These are phyloP conservation scores for Hirsutella minnesotensis DNA, from an alignment of 2,329 filamentous ascomycete species.

Conservation along the genomic window DNA sequence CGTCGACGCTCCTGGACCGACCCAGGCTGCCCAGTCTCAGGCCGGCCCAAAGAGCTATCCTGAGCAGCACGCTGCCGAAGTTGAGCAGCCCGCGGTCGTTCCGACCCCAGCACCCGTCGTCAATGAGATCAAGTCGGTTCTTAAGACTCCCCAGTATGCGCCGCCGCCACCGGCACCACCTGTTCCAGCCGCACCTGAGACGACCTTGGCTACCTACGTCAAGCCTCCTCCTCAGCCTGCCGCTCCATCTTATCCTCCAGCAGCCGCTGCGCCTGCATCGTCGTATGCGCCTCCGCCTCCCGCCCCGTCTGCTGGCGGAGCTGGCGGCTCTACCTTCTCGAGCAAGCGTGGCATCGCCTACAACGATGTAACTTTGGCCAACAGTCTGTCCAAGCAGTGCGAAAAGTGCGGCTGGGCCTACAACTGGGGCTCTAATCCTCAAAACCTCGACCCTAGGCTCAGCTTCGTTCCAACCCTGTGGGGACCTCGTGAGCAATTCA, in stretches of 20 bases:
- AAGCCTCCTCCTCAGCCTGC: conserved; percentile 9
- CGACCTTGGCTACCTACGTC: conserved; percentile 13
- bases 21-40: background rate
- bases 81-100: background rate
- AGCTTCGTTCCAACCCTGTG: conserved; percentile 59
- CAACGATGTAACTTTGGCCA: conserved; percentile 45
- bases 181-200: conserved; percentile 1
- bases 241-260: conserved; percentile 1
- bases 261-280: background rate
- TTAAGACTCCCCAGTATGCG: background rate
- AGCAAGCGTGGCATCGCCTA: conserved; percentile 57
- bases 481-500: conserved; percentile 33
- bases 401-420: conserved; percentile 47
- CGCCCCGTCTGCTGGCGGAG: background rate
- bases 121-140: background rate
- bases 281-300: background rate
- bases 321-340: conserved; percentile 7
- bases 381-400: conserved; percentile 30
- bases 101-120: background rate
- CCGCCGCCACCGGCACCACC: background rate
- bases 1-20: conserved; percentile 13
- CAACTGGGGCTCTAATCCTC: conserved; percentile 50
- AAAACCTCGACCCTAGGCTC: conserved; percentile 29
- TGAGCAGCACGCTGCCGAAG: background rate
- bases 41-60: conserved; percentile 1